Percentiles rank a stretch among this genome's conserved stretches.
phyloP scores from a whole-genome alignment of 192 early-diverging fungal species.

The Dissophora globulifera region DNA sequence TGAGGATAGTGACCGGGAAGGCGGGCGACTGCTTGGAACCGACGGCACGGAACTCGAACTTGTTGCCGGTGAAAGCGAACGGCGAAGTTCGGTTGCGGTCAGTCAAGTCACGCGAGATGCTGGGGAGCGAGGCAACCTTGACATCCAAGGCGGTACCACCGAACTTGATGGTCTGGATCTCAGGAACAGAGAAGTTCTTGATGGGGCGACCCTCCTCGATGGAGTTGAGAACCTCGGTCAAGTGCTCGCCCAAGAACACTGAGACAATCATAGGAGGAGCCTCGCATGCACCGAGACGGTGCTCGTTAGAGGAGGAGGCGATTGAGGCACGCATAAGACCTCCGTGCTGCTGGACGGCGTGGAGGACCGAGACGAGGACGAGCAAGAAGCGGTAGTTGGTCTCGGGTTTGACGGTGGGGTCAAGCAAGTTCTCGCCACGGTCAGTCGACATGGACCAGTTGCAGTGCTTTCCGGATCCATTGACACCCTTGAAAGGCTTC shows the following conservation, averaged over 20 bases:
- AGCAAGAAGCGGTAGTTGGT: slow-evolving; percentile 99
- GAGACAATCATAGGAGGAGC: slow-evolving; percentile 98
- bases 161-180: slow-evolving; percentile 92
- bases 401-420: slow-evolving; percentile 96
- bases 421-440: slow-evolving; percentile 95
- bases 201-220: slow-evolving; percentile 89
- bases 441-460: slow-evolving; percentile 98
- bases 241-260: slow-evolving; percentile 97
- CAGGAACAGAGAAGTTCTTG: slow-evolving; percentile 89
- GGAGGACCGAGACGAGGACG: slow-evolving; percentile 90
- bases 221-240: slow-evolving; percentile 94
- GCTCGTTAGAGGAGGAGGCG: slow-evolving; percentile 96
- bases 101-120: slow-evolving; percentile 95
- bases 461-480: slow-evolving; percentile 99
- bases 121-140: slow-evolving; percentile 92
- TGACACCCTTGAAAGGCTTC: slow-evolving; percentile 99
- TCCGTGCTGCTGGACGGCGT: slow-evolving; percentile 92
- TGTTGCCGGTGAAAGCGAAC: slow-evolving; percentile 99
- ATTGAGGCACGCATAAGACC: slow-evolving; percentile 92
- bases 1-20: slow-evolving; percentile 95
- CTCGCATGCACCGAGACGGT: slow-evolving; percentile 98
- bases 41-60: slow-evolving; percentile 99
- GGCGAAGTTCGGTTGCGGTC: slow-evolving; percentile 99
- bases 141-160: slow-evolving; percentile 96
- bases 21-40: slow-evolving; percentile 98